Percentiles rank a stretch among this genome's conserved stretches.
phyloP scores from a whole-genome alignment of 1,284 basidiomycete genomes.

The Singerocomus inundabilis region DNA sequence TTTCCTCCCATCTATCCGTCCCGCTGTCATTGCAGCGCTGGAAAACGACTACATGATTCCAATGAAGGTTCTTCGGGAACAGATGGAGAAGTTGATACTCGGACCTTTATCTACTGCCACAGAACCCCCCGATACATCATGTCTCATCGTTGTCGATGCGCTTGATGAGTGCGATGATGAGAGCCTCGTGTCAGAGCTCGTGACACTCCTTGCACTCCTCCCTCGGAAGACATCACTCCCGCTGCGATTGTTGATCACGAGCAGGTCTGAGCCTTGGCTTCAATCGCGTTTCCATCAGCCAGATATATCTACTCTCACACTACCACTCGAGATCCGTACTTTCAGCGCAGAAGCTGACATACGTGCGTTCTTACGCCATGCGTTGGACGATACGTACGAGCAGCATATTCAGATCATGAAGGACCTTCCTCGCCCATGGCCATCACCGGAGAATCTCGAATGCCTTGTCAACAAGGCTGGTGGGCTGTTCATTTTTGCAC shows the following conservation, averaged over 20 bases:
- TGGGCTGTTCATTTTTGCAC: slow-evolving; percentile 30
- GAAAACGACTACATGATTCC: slow-evolving; percentile 23
- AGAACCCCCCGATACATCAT: background rate
- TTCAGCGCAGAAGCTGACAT: too few species aligned
- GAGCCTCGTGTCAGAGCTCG: slow-evolving; percentile 18
- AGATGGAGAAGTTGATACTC: slow-evolving; percentile 17
- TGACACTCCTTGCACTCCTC: slow-evolving; percentile 14
- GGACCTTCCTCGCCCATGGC: slow-evolving; percentile 25
- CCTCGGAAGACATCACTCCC: slow-evolving; percentile 9
- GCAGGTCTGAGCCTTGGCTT: too few species aligned
- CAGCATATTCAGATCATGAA: slow-evolving; percentile 20
- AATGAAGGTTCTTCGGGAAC: slow-evolving; percentile 21
- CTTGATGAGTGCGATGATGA: slow-evolving; percentile 26
- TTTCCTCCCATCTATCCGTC: slow-evolving; percentile 7
- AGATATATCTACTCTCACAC: too few species aligned
- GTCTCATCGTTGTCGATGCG: slow-evolving; percentile 21
- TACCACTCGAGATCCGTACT: too few species aligned
- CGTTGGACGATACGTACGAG: slow-evolving; percentile 12
- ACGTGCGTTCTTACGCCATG: slow-evolving; percentile 14
- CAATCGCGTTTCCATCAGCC: too few species aligned
- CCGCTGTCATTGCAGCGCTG: slow-evolving; percentile 6
- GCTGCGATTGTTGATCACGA: slow-evolving; percentile 13
- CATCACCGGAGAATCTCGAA: slow-evolving; percentile 18
- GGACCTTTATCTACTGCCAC: slow-evolving; percentile 11
- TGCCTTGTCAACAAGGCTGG: slow-evolving; percentile 20